Percentiles rank a stretch among this genome's conserved stretches.
phyloP scores from a whole-genome alignment of 352 stramenopile genomes.

The Phytopythium boreale region DNA sequence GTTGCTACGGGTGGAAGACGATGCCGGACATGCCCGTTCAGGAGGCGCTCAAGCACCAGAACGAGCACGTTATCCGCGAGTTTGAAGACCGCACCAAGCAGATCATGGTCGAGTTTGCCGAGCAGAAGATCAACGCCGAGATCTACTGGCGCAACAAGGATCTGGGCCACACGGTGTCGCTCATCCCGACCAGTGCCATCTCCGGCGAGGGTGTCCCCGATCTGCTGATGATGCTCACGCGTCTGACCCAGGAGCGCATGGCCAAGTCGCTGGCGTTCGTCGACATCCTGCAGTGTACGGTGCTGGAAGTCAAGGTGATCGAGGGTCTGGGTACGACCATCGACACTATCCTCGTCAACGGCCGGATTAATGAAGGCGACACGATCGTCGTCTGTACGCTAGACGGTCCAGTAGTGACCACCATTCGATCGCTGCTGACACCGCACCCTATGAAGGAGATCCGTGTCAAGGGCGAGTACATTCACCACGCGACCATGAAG shows the following conservation, averaged over 20 bases:
- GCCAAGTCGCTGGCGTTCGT: constrained; percentile 86
- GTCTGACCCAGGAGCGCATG: constrained; percentile 95
- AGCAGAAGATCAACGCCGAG: constrained; percentile 98
- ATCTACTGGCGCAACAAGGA: constrained; percentile 99
- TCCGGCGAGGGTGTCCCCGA: constrained; percentile 98
- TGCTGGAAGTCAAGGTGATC: constrained; percentile 99
- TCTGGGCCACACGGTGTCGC: constrained; percentile 92
- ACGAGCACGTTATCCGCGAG: constrained; percentile 94
- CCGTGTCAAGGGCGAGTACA: constrained; percentile 91
- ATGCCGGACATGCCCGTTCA: constrained; percentile 94
- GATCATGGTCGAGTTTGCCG: constrained; percentile 94
- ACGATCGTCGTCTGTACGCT: constrained; percentile 98
- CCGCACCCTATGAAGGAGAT: constrained; percentile 98
- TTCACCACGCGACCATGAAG: constrained; percentile 97
- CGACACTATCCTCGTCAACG: constrained; percentile 98
- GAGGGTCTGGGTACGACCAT: constrained; percentile 98
- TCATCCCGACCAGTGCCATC: constrained; percentile 98
- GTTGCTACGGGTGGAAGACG: constrained; percentile 98
- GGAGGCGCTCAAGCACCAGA: constrained; percentile 86
- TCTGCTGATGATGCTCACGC: constrained; percentile 95
- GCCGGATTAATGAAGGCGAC: constrained; percentile 93
- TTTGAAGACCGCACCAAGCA: constrained; percentile 93
- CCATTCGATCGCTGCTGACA: constrained; percentile 97
- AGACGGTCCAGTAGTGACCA: constrained; percentile 97
- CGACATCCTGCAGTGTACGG: constrained; percentile 94